phyloP scores from a whole-genome alignment of 176 grass and related monocot genomes.

The sorghum (Sorghum bicolor) region Sorghum_bicolor_NCBIv3 NC_012872.2:66009501-66010000 shows the following conservation, averaged over 20 bases:
- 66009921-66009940: neutral
- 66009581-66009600: neutral
- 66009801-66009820: neutral
- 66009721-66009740: neutral
- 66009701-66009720: neutral
- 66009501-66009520: slow-evolving; percentile 96
- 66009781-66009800: neutral
- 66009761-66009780: neutral
- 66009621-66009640: neutral
- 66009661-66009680: neutral
- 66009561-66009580: slow-evolving; percentile 30
- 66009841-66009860: neutral
- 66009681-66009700: neutral
- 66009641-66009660: neutral
- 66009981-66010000: neutral
- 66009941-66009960: neutral
- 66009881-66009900: neutral
- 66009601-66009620: neutral
- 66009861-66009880: slow-evolving; percentile 7
- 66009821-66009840: neutral
- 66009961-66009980: neutral
- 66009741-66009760: neutral
- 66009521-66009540: slow-evolving; percentile 97
- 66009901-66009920: neutral
- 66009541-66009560: slow-evolving; percentile 90